Evolutionary conservation across 2,329 filamentous ascomycete genomes (phyloP), one percentile per base, ranked within the genome.

Genomic region (Reticulascus tulasneorum): DNA sequence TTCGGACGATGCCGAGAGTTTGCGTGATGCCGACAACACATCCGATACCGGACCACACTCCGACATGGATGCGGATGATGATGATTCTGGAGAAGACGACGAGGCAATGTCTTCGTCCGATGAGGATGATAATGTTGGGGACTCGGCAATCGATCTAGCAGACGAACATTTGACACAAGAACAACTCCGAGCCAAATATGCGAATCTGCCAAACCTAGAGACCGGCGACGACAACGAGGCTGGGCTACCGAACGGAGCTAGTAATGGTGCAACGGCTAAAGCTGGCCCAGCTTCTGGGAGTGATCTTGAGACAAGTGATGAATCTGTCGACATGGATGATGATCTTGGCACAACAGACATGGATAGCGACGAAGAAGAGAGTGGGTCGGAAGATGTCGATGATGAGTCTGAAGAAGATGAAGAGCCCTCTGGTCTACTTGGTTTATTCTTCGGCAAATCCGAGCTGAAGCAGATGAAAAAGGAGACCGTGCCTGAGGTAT

Each of bases 111-210:
- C 79, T 19, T 77, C 74, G 3, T 75, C 73, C 2, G 76, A 79
- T 25, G 80, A 83, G 29, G 79, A 79, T 15, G 75, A 79, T 9
- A 76, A 76, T 6, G 76, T 77, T 26, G 38, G 71, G 4, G 42
- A 42, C 10, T 24, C 35, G 12, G 16, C 32, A 17, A 29, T 65
- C 15, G 68, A 68, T 7, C 53, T 63, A 10, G 77, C 72, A 8
- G 80, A 85, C 39, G 82, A 84, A 41, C 69, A 71, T 9, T 66
- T 88, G 4, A 85, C 82, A 0, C 76, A 82, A 42, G 83, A 86
- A 38, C 78, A 87, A 51, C 56, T 87, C 11, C 74, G 70, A 18
- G 70, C 71, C 24, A 88, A 88, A 54, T 88, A 87, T 45, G 77
- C 78, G 8, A 71, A 80, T 35, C 63, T 86, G 7, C 79, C 80